Percentiles rank a stretch among this genome's conserved stretches.
Conservation (phyloP, 148 eudicot genomes). For the Rhododendron ferrugineum region DNA sequence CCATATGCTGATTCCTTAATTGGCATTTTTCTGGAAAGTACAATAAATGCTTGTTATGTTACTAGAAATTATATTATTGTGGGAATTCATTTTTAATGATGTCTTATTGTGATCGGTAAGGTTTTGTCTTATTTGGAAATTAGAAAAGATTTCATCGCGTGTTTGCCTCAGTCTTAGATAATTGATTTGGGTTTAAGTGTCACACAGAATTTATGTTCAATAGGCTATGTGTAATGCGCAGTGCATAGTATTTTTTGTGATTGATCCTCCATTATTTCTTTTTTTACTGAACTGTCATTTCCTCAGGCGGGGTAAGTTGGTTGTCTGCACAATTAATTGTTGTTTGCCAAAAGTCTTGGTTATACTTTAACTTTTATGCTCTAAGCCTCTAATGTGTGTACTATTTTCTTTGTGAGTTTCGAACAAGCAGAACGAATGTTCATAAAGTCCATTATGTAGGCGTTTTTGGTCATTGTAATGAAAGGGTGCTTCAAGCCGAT, state of each 20-base stretch:
- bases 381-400: not conserved
- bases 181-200: not conserved
- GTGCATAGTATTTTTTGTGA: not conserved
- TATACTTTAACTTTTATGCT: not conserved
- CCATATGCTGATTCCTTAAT: not conserved
- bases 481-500: not conserved
- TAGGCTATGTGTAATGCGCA: not conserved
- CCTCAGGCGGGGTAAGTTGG: not conserved
- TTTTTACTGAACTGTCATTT: not conserved
- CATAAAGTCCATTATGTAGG: not conserved
- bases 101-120: not conserved
- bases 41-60: not conserved
- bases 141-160: not conserved
- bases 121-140: not conserved
- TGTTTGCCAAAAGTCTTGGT: not conserved
- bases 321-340: not conserved
- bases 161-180: not conserved
- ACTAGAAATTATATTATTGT: not conserved
- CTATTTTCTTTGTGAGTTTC: not conserved
- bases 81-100: not conserved
- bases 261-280: not conserved
- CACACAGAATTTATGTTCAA: not conserved
- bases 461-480: not conserved
- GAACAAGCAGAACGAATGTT: not conserved
- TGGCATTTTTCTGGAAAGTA: not conserved